phyloP scores from a whole-genome alignment of 1,284 basidiomycete species.

The Puccinia novopanici region DNA sequence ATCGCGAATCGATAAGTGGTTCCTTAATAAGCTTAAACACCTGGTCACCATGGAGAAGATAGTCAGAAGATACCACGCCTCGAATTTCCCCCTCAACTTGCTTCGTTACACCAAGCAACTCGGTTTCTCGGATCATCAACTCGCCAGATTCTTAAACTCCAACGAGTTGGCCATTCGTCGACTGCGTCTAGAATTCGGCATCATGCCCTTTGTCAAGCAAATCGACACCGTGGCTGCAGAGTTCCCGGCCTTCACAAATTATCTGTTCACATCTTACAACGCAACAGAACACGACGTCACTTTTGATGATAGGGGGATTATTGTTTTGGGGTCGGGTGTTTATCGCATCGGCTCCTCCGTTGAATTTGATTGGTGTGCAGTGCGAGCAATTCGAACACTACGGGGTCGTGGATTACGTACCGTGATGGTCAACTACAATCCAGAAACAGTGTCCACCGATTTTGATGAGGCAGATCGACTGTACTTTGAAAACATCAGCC shows the following conservation, averaged over 20 bases:
- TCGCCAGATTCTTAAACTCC: slow-evolving; percentile 76
- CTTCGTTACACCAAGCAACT: slow-evolving; percentile 87
- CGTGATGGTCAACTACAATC: slow-evolving; percentile 99
- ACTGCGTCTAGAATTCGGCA: slow-evolving; percentile 77
- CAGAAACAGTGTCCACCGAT: slow-evolving; percentile 97
- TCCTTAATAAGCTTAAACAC: slow-evolving; percentile 82
- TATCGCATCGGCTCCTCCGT: slow-evolving; percentile 98
- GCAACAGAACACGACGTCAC: slow-evolving; percentile 85
- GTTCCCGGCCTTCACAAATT: slow-evolving; percentile 98
- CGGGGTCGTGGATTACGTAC: slow-evolving; percentile 92
- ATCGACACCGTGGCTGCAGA: slow-evolving; percentile 99
- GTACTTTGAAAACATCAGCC: slow-evolving; percentile 97
- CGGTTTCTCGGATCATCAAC: slow-evolving; percentile 91
- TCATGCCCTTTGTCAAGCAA: slow-evolving; percentile 93
- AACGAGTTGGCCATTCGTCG: slow-evolving; percentile 85
- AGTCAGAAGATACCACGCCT: slow-evolving; percentile 68
- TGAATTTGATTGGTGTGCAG: slow-evolving; percentile 99
- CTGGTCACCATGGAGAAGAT: slow-evolving; percentile 74
- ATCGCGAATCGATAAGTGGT: slow-evolving; percentile 98
- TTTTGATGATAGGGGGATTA: slow-evolving; percentile 88
- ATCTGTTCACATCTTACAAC: slow-evolving; percentile 97
- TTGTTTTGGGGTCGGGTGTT: slow-evolving; percentile 96
- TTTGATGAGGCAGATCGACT: slow-evolving; percentile 97
- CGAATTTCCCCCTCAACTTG: slow-evolving; percentile 69
- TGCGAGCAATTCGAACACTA: slow-evolving; percentile 90